Percentiles rank a stretch among this genome's conserved stretches.
phyloP scores from a whole-genome alignment of 148 eudicot species.

The Silene uniflora region DNA sequence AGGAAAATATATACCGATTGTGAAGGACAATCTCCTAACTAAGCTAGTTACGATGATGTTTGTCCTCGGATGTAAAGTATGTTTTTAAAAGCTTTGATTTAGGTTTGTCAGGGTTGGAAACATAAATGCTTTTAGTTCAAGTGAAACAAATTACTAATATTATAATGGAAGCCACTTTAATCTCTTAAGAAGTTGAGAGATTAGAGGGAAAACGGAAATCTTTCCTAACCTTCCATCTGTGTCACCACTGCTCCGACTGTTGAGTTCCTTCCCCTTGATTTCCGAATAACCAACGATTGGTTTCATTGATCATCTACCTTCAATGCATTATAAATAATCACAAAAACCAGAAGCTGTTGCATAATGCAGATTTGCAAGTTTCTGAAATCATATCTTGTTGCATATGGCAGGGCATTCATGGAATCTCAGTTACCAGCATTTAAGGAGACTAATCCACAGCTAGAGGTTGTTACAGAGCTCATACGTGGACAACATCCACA shows the following conservation, averaged over 20 bases:
- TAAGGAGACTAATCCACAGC: constrained; percentile 74
- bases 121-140: not conserved
- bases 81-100: not conserved
- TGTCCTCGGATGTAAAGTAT: not conserved
- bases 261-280: not conserved
- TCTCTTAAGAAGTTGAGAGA: not conserved
- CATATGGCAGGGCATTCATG: constrained; percentile 65
- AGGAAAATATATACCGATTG: not conserved
- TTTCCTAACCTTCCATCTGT: not conserved
- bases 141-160: not conserved
- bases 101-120: constrained; percentile 5
- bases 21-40: not conserved
- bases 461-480: constrained; percentile 71
- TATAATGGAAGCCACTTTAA: not conserved
- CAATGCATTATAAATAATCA: not conserved
- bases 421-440: constrained; percentile 59
- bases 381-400: not conserved
- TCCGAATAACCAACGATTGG: not conserved
- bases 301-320: not conserved
- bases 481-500: constrained; percentile 90
- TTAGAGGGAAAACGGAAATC: not conserved
- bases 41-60: not conserved
- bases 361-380: not conserved
- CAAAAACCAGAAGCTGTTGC: not conserved
- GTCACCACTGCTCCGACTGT: not conserved